Evolutionary conservation across 805 yeast genomes (phyloP).

Genomic region (Kuraishia cidri): DNA sequence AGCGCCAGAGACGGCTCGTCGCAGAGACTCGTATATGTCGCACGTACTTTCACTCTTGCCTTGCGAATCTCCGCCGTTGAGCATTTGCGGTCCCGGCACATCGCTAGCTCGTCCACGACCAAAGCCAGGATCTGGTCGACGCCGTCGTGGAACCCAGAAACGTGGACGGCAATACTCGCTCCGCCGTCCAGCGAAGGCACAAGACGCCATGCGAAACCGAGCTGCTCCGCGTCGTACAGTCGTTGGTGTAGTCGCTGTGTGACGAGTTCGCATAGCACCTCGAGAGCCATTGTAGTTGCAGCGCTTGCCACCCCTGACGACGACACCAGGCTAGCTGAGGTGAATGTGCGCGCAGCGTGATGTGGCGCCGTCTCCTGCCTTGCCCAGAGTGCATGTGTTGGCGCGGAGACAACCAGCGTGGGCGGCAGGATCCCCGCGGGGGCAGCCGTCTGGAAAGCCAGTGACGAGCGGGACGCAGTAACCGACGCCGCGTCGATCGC

Average conservation of each 20-base stretch:
- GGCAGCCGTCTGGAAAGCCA: constrained; percentile 14
- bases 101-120: constrained; percentile 23
- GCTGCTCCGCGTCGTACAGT: constrained; percentile 44
- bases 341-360: not conserved
- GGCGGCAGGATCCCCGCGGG: not conserved
- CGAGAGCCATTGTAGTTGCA: constrained; percentile 34
- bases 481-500: constrained; percentile 14
- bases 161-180: constrained; percentile 38
- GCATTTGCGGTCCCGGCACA: constrained; percentile 22
- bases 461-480: constrained; percentile 17
- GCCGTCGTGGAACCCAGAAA: constrained; percentile 42
- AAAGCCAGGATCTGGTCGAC: constrained; percentile 21
- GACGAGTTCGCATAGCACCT: constrained; percentile 41
- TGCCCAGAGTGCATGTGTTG: no score
- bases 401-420: no score
- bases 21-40: constrained; percentile 33
- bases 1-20: constrained; percentile 35
- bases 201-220: constrained; percentile 51
- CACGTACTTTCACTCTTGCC: constrained; percentile 37
- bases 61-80: constrained; percentile 34
- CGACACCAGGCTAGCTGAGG: not conserved
- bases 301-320: constrained; percentile 25
- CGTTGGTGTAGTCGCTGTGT: constrained; percentile 26
- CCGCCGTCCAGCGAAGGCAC: constrained; percentile 46
- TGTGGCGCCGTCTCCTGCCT: not conserved